phyloP scores from a whole-genome alignment of 139 green algal genomes.

The Dunaliella primolecta region DNA sequence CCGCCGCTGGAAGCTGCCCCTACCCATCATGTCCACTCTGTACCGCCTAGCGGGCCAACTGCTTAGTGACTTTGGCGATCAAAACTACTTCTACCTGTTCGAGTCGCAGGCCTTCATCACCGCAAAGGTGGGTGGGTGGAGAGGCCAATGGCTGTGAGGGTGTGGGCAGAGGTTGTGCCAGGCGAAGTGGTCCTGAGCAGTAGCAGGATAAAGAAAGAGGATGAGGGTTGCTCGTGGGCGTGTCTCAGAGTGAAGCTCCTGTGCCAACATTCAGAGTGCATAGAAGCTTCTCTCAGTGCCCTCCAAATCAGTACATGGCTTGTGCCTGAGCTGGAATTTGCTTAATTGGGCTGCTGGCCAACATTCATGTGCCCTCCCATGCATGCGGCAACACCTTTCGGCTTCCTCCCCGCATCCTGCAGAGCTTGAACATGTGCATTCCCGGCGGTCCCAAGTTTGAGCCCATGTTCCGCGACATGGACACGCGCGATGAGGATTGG shows the following conservation, averaged over 20 bases:
- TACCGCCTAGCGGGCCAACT: constrained; percentile 94
- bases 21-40: constrained; percentile 94
- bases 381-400: no score
- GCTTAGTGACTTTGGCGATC: constrained; percentile 92
- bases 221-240: no score
- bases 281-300: no score
- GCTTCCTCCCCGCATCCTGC: background rate
- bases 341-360: no score
- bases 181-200: no score
- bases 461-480: constrained; percentile 96
- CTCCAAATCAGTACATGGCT: no score
- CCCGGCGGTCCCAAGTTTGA: constrained; percentile 99
- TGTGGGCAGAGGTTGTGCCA: no score
- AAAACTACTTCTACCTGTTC: constrained; percentile 99
- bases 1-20: constrained; percentile 88
- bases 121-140: constrained; percentile 19
- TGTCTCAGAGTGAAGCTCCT: no score
- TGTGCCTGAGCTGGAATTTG: no score
- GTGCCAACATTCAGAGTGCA: no score
- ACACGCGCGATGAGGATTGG: constrained; percentile 94
- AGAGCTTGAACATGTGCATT: constrained; percentile 95
- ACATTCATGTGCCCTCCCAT: no score
- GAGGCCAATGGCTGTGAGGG: background rate
- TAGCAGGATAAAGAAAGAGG: no score
- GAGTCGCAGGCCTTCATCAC: constrained; percentile 57